Base-by-base conservation (phyloP, 352 stramenopile genomes). In the Phytophthora pseudosyringae region DNA sequence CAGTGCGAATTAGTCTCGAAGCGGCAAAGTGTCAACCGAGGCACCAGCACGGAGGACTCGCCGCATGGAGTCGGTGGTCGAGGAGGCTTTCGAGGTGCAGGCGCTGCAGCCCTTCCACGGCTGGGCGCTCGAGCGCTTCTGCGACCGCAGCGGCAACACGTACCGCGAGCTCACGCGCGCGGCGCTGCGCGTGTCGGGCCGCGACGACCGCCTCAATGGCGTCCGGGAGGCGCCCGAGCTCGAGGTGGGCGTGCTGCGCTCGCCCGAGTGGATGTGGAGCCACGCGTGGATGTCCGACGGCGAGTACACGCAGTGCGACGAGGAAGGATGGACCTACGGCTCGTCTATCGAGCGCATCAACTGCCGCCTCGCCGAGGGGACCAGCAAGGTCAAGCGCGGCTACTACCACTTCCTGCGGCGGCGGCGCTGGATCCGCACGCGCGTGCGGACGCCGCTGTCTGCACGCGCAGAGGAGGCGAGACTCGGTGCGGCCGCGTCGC, bases 41-140 rank as follows among this genome's bases (percentile, higher is more conserved):
- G 43, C 31, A 39, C n/a, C 5, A 58, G 47, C 6, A 52, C 47
- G 29, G 26, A 49, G 26, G 31, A 40, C 31, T 38, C 12, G 39
- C 13, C 50, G n/a, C 32, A 90, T 94, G 74, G 76, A 91, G 69
- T 82, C 80, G 16, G 79, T 85, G 15, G 76, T 92, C 18, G 88
- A 96, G 51, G 88, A 96, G 59, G 86, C 82, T 16, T 96, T 93
- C 58, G 88, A 96, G 59, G 83, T 96, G 70, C 86, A 96, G 67
- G 73, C 75, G 38, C 74, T 93, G 61, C 84, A 94, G 67, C 88
- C 88, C 26, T 96, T 94, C 64, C 78, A 89, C 49, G 83, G 83
- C 12, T 94, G 86, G 86, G 59, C 76, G 29, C 86, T 89, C 46
- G 86, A 94, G 65, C 83, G 86, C 51, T 91, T 93, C 61, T 91